Percentiles rank a stretch among this genome's conserved stretches.
Conservation (phyloP, 2,329 filamentous ascomycete species). For the Colletotrichum destructivum region DNA sequence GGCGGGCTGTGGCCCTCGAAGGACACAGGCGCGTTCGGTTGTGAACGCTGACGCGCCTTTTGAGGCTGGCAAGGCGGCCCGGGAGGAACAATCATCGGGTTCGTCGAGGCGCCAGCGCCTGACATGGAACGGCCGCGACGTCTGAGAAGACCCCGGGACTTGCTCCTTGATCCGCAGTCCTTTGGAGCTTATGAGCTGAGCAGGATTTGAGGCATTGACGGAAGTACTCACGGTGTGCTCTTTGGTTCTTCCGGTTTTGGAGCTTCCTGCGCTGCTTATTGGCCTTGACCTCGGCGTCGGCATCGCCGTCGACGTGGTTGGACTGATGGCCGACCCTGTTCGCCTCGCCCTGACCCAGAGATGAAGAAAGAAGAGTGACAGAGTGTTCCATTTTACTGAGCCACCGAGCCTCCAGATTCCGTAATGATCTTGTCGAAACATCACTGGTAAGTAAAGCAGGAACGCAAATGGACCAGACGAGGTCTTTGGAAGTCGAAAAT, state of each 20-base stretch:
- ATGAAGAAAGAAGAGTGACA: not conserved
- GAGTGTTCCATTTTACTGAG: constrained; percentile 1
- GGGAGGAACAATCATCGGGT: not conserved
- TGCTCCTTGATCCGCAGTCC: constrained; percentile 17
- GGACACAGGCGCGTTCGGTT: not conserved
- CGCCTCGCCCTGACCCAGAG: not conserved
- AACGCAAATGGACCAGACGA: not conserved
- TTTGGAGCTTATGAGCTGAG: not conserved
- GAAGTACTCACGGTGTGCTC: constrained; percentile 33
- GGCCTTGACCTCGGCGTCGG: constrained; percentile 1
- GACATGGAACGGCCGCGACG: constrained; percentile 16
- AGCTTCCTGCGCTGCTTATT: constrained; percentile 32
- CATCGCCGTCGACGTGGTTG: not conserved
- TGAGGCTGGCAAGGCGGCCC: not conserved
- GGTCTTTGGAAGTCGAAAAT: not conserved
- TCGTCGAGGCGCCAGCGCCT: constrained; percentile 30
- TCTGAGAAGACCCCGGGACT: not conserved
- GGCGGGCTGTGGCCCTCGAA: not conserved
- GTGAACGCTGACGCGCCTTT: not conserved
- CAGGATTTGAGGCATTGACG: not conserved
- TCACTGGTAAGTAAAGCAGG: not conserved
- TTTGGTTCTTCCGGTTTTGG: constrained; percentile 39
- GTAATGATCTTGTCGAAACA: not conserved
- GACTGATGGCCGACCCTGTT: constrained; percentile 1
- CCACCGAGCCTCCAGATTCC: not conserved